Evolutionary conservation across 2,329 filamentous ascomycete species (phyloP), one percentile per base, ranked within the genome.

Genomic region (Colletotrichum gigasporum): DNA sequence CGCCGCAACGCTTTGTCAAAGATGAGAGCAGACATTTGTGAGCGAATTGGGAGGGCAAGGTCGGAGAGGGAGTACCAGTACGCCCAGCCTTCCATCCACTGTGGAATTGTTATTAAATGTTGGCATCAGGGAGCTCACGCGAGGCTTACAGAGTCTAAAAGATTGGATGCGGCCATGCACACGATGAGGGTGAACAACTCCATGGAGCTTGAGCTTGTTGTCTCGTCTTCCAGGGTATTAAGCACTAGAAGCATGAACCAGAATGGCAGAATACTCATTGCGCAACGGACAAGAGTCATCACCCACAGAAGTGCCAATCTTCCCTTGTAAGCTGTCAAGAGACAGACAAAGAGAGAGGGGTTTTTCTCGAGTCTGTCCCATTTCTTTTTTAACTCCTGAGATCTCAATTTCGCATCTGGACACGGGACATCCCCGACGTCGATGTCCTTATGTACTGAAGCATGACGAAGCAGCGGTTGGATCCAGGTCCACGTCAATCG

Each of bases 401-500:
- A 77, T 39, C 86, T 80, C 11, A 82, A 85, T 24, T 78, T 76
- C 58, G 87, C 83, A 67, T 88, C 82, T 2, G 90, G 82, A 28
- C 83, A 80, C 0, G 89, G 86, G 7, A 93, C 77, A 70, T 92
- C 89, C 7, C 79, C 78, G 37, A 89, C 74, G 34, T 90, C 84
- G 3, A 93, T 79, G 26, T 83, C 82, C 42, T 84, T 85, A 69
- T 89, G 88, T 67, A 82, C 80, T 2, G 77, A 74, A 2, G 89
- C 87, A 22, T 83, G 74, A 1, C 75, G 69, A 10, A 94, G 80
- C 0, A 93, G 69, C 2, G 77, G 73, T 2, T 74, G 76, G 2
- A 85, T 82, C 91, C 91, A 94, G 45, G 80, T 78, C 77, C 89
- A 94, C 5, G 85, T 91, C 70, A 87, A 86, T 50, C 87, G 85